These are phyloP conservation scores for Guadua angustifolia DNA, from an alignment of 176 grass and related monocot species.

Conservation along the genomic window DNA sequence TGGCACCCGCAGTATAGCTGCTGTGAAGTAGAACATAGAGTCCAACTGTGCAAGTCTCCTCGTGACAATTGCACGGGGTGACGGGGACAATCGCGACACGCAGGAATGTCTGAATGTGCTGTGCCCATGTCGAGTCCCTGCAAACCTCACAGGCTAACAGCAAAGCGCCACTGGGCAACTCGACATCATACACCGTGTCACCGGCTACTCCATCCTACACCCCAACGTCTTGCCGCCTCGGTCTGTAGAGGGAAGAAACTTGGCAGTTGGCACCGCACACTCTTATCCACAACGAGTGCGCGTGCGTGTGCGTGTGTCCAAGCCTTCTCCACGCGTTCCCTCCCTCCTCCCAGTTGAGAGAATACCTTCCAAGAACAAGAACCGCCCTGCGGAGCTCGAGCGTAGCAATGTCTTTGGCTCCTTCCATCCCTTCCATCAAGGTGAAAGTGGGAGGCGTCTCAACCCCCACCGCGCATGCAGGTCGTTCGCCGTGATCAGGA, in stretches of 20 bases:
- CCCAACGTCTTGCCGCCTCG: background rate
- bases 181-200: slow-evolving; percentile 15
- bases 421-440: slow-evolving; percentile 89
- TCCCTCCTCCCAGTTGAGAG: slow-evolving; percentile 1
- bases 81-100: slow-evolving; percentile 12
- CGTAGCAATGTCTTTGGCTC: slow-evolving; percentile 73
- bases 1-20: background rate
- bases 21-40: background rate
- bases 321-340: slow-evolving; percentile 49
- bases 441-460: slow-evolving; percentile 62
- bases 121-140: slow-evolving; percentile 58
- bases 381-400: slow-evolving; percentile 9
- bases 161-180: background rate
- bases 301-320: slow-evolving; percentile 49
- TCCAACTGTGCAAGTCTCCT: background rate
- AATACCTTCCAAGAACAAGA: slow-evolving; percentile 8
- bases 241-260: background rate
- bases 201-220: background rate
- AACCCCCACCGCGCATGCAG: slow-evolving; percentile 41
- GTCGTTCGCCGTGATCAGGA: slow-evolving; percentile 59
- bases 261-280: slow-evolving; percentile 53
- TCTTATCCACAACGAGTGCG: slow-evolving; percentile 55
- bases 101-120: slow-evolving; percentile 50
- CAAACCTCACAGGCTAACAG: slow-evolving; percentile 31
- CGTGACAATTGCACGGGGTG: background rate